Evolutionary conservation across 306 rosid species (phyloP).

Genomic region (Vicia faba): DNA sequence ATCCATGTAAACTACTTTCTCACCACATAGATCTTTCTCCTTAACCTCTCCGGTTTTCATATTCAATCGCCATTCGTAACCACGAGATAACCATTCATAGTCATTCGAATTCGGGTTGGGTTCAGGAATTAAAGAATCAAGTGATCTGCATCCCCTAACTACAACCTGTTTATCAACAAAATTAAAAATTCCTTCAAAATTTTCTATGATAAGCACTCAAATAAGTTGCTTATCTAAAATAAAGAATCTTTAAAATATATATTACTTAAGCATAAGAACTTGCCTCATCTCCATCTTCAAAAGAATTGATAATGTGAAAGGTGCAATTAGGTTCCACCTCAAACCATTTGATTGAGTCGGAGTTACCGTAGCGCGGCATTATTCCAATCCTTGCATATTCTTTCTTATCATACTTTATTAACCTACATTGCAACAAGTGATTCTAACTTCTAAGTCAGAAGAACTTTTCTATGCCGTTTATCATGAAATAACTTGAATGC

Average conservation of each 20-base stretch:
- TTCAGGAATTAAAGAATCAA: constrained; percentile 58
- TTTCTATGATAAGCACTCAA: too few species aligned
- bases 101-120: constrained; percentile 45
- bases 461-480: constrained; percentile 8
- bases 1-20: constrained; percentile 49
- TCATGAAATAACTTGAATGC: background rate
- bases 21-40: constrained; percentile 52
- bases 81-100: constrained; percentile 42
- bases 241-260: background rate
- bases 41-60: constrained; percentile 53
- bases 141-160: constrained; percentile 75
- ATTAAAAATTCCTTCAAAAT: too few species aligned
- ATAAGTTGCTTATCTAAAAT: too few species aligned
- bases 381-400: constrained; percentile 70
- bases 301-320: constrained; percentile 66
- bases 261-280: background rate
- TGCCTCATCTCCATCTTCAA: constrained; percentile 65
- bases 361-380: constrained; percentile 74
- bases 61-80: constrained; percentile 71
- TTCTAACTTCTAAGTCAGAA: background rate
- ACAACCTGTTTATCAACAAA: constrained; percentile 66
- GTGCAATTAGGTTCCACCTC: constrained; percentile 65
- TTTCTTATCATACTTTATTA: constrained; percentile 51
- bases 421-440: constrained; percentile 37
- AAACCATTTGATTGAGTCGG: constrained; percentile 67